Conservation (phyloP, 1,139 yeast genomes). For the Debaryomycetaceae sp. region DNA sequence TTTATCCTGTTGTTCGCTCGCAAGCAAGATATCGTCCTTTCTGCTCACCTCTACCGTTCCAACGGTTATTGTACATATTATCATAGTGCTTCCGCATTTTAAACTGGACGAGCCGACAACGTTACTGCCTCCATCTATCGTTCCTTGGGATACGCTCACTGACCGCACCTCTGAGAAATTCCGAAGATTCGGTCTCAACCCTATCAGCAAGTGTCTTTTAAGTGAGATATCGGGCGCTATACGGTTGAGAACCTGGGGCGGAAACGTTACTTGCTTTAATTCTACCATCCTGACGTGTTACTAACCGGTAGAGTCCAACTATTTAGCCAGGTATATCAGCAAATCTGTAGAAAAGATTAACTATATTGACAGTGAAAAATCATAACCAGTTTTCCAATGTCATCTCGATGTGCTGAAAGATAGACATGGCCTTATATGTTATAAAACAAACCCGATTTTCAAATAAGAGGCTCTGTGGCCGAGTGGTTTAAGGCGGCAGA, state of each 20-base stretch:
- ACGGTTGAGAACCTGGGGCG: slow-evolving; percentile 79
- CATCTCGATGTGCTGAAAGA: background rate
- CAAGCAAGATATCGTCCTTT: slow-evolving; percentile 20
- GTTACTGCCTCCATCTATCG: slow-evolving; percentile 27
- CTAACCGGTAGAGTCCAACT: no score
- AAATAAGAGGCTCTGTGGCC: background rate
- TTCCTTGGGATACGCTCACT: slow-evolving; percentile 32
- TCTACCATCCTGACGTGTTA: slow-evolving; percentile 11
- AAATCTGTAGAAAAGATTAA: background rate
- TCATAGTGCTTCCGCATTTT: slow-evolving; percentile 72
- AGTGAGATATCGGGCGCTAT: slow-evolving; percentile 83
- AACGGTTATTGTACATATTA: slow-evolving; percentile 72
- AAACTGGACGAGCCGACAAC: slow-evolving; percentile 72
- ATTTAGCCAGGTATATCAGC: no score
- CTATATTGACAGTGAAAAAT: background rate
- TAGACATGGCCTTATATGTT: background rate
- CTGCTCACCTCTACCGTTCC: slow-evolving; percentile 58
- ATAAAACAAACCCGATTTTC: background rate
- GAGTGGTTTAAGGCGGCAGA: background rate
- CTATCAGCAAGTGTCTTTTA: slow-evolving; percentile 70
- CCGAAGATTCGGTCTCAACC: slow-evolving; percentile 72
- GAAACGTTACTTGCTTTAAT: slow-evolving; percentile 51
- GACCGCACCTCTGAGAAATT: slow-evolving; percentile 70
- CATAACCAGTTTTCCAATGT: background rate
- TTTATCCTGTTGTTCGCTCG: slow-evolving; percentile 13